Percentiles rank a stretch among this genome's conserved stretches.
phyloP scores from a whole-genome alignment of 1,284 basidiomycete species.

The Apiotrichum porosum region DNA sequence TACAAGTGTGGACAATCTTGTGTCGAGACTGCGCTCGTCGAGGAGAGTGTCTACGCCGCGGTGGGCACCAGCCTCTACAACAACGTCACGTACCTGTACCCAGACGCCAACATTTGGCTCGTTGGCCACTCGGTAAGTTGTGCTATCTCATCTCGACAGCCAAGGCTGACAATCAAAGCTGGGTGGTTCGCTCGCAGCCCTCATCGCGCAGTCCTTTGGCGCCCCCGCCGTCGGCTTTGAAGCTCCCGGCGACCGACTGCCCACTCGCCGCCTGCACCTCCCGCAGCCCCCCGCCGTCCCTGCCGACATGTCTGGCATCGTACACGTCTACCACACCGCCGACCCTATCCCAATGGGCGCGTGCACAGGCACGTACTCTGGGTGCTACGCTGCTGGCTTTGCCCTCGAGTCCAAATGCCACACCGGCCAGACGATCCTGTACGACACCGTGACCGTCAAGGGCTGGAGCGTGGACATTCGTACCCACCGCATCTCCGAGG shows the following conservation, averaged over 20 bases:
- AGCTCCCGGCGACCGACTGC: constrained; percentile 82
- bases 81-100: constrained; percentile 90
- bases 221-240: constrained; percentile 84
- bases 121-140: constrained; percentile 67
- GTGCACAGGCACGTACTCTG: constrained; percentile 49
- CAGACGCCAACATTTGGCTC: constrained; percentile 87
- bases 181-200: constrained; percentile 78
- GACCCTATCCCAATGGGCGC: constrained; percentile 51
- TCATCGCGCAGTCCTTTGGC: constrained; percentile 89
- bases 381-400: constrained; percentile 50
- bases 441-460: constrained; percentile 78
- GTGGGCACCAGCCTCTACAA: constrained; percentile 83
- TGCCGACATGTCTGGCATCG: constrained; percentile 47
- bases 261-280: constrained; percentile 79
- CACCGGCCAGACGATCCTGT: constrained; percentile 74
- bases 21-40: constrained; percentile 69
- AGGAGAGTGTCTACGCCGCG: constrained; percentile 73
- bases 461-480: constrained; percentile 77
- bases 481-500: constrained; percentile 68
- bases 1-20: constrained; percentile 82
- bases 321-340: constrained; percentile 57
- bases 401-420: constrained; percentile 60
- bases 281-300: constrained; percentile 57
- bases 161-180: constrained; percentile 49
- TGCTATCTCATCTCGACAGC: background rate